These are phyloP conservation scores for Chenopodium quinoa DNA, from an alignment of 148 eudicot species.

Conservation along the genomic window DNA sequence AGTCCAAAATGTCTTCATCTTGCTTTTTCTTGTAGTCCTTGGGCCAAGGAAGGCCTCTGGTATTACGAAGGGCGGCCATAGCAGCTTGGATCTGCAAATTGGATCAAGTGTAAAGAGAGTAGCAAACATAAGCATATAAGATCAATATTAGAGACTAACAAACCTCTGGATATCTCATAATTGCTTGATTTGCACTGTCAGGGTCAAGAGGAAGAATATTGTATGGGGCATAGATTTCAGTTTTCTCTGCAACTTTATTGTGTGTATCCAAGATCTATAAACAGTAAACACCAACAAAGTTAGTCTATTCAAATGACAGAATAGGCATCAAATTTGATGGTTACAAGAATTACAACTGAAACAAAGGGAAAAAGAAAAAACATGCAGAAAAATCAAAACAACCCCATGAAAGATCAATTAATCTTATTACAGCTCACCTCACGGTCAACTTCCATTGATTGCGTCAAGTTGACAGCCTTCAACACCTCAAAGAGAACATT, in stretches of 20 bases:
- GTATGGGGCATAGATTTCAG: constrained; percentile 82
- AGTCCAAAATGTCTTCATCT: constrained; percentile 92
- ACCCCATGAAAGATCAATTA: constrained; percentile 14
- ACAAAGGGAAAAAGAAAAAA: not conserved
- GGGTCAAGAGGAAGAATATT: constrained; percentile 99
- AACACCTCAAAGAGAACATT: constrained; percentile 99
- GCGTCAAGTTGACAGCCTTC: constrained; percentile 93
- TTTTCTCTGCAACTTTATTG: constrained; percentile 95
- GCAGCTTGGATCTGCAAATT: constrained; percentile 86
- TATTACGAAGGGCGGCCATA: constrained; percentile 86
- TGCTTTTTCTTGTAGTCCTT: constrained; percentile 93
- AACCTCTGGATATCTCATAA: constrained; percentile 98
- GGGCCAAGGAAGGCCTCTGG: constrained; percentile 99
- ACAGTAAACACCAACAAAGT: constrained; percentile 1
- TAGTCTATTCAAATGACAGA: not conserved
- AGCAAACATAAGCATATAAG: not conserved
- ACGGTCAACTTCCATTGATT: constrained; percentile 88
- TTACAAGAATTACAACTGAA: too few species aligned
- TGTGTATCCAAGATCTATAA: constrained; percentile 88
- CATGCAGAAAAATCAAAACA: not conserved
- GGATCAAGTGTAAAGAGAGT: constrained; percentile 11
- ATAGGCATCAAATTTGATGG: not conserved
- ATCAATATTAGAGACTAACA: not conserved
- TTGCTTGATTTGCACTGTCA: constrained; percentile 96
- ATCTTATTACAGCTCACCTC: constrained; percentile 49